Evolutionary conservation across 2,329 filamentous ascomycete genomes (phyloP).

Genomic region (Albophoma yamanashiensis): DNA sequence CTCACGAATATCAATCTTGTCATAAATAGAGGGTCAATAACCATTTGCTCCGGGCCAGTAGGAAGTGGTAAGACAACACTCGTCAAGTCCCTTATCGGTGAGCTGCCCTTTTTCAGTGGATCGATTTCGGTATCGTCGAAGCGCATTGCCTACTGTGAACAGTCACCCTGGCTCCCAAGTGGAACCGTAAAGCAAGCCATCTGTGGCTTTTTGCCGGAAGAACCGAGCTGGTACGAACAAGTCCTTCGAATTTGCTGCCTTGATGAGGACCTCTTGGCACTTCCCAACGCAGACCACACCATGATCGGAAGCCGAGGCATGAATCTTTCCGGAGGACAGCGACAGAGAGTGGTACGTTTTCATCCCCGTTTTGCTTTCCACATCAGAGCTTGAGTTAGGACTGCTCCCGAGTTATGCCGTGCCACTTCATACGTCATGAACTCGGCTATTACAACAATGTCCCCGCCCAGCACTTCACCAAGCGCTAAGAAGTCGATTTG

Average conservation of each 20-base stretch:
- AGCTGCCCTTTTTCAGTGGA: slow-evolving; percentile 1
- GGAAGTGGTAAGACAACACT: not conserved
- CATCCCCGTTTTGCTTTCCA: not conserved
- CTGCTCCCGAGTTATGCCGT: not conserved
- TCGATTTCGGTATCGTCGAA: slow-evolving; percentile 1
- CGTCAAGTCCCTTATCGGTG: not conserved
- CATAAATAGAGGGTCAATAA: not conserved
- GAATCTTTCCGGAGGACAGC: slow-evolving; percentile 11
- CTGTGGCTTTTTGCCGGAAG: slow-evolving; percentile 2
- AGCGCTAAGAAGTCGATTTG: not conserved
- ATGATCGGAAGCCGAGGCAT: slow-evolving; percentile 8
- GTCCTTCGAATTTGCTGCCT: slow-evolving; percentile 10
- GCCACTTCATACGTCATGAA: not conserved
- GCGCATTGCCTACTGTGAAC: slow-evolving; percentile 8
- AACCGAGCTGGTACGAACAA: slow-evolving; percentile 7
- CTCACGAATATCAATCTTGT: not conserved
- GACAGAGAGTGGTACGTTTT: slow-evolving; percentile 12
- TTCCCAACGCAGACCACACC: slow-evolving; percentile 11
- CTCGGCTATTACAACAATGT: not conserved
- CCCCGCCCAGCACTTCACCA: not conserved
- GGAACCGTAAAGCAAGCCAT: slow-evolving; percentile 9
- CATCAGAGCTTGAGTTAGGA: not conserved
- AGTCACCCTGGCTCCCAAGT: slow-evolving; percentile 10
- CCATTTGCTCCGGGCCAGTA: not conserved
- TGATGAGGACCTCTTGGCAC: not conserved